These are phyloP conservation scores for Geosmithia flava DNA, from an alignment of 2,329 filamentous ascomycete species.

Conservation along the genomic window DNA sequence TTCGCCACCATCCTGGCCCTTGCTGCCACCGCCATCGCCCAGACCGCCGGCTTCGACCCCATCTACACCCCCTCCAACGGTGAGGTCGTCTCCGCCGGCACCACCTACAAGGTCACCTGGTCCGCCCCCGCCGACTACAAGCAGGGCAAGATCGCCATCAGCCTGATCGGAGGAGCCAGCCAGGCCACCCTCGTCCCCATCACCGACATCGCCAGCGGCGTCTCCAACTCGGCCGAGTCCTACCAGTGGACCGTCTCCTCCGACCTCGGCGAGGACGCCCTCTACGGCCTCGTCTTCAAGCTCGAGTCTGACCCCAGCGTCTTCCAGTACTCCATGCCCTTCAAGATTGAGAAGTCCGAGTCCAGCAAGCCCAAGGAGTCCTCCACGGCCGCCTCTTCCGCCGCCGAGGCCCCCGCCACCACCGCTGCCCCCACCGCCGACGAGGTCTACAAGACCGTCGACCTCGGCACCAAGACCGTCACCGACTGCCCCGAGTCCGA, in stretches of 20 bases:
- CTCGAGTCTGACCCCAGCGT: constrained; percentile 30
- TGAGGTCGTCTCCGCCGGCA: constrained; percentile 33
- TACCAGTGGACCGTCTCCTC: constrained; percentile 39
- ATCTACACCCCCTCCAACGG: constrained; percentile 32
- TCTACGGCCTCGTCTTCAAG: constrained; percentile 46
- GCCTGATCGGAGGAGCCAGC: constrained; percentile 38
- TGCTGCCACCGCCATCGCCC: constrained; percentile 35
- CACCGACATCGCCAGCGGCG: constrained; percentile 31
- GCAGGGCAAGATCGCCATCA: constrained; percentile 34
- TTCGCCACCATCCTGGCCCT: constrained; percentile 36
- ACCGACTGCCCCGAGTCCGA: constrained; percentile 6
- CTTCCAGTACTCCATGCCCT: constrained; percentile 54
- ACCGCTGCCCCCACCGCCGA: constrained; percentile 8
- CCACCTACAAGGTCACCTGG: constrained; percentile 40
- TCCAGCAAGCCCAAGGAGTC: constrained; percentile 1
- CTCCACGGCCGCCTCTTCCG: background rate
- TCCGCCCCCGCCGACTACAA: constrained; percentile 23
- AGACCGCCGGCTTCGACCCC: constrained; percentile 43
- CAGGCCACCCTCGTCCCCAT: constrained; percentile 27
- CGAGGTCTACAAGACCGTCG: constrained; percentile 8
- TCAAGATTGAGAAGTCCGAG: constrained; percentile 28
- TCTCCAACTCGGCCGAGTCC: constrained; percentile 29
- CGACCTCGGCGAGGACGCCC: constrained; percentile 27
- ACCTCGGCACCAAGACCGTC: constrained; percentile 16
- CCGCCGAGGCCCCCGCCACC: constrained; percentile 9